Evolutionary conservation across 345 rosid species (phyloP).

Genomic region (Psidium friedrichsthalianum): DNA sequence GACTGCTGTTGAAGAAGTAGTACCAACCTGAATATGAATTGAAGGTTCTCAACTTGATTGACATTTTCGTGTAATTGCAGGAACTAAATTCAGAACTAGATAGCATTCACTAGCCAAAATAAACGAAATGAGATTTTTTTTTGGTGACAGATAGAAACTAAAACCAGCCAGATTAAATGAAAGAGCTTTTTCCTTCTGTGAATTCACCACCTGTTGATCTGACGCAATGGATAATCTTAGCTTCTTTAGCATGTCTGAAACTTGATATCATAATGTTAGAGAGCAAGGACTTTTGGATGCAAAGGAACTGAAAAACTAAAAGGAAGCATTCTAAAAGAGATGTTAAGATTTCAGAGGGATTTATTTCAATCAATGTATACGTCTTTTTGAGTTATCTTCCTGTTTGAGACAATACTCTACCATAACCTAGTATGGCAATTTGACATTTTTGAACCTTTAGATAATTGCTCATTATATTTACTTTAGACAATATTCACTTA

Average conservation of each 20-base stretch:
- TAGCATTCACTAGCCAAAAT: not conserved
- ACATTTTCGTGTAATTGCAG: not conserved
- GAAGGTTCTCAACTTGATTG: not conserved
- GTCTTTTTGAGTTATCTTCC: not conserved
- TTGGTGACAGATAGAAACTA: not conserved
- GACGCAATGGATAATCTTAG: not conserved
- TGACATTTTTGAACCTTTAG: not conserved
- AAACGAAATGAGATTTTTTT: not conserved
- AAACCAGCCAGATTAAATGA: not conserved
- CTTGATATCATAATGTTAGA: not conserved
- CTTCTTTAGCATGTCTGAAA: not conserved
- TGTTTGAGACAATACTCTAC: not conserved
- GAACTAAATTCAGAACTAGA: not conserved
- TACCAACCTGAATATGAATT: constrained; percentile 48
- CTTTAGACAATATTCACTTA: not conserved
- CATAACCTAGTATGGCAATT: not conserved
- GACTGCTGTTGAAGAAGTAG: constrained; percentile 82
- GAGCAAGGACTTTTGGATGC: not conserved
- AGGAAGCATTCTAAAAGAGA: not conserved
- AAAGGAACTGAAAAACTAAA: not conserved
- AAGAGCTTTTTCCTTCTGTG: not conserved
- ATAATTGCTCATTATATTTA: not conserved
- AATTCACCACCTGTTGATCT: not conserved
- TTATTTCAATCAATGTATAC: not conserved
- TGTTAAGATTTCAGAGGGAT: not conserved